Conservation (phyloP, 208 protist species). For the Wallacemonas rigidus region DNA sequence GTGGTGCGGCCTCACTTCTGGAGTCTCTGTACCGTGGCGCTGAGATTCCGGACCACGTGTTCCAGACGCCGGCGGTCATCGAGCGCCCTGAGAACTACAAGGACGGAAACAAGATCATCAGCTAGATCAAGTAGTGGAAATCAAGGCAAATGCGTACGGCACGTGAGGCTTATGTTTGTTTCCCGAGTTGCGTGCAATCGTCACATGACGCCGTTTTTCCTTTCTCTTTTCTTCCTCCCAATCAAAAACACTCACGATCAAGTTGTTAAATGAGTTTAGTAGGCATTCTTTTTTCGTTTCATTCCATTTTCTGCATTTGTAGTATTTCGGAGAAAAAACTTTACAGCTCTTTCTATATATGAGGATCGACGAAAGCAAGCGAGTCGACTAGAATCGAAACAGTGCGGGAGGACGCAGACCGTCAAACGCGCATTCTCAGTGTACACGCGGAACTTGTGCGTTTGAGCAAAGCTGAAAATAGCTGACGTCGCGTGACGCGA, state of each 20-base stretch:
- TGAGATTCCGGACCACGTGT: conserved; percentile 89
- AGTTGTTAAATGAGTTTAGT: conserved; percentile 16
- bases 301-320: conserved; percentile 20
- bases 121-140: conserved; percentile 32
- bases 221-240: conserved; percentile 22
- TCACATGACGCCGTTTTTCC: background rate
- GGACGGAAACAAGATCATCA: conserved; percentile 75
- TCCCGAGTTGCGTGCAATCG: background rate
- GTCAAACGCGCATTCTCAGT: no score
- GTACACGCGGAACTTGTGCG: no score
- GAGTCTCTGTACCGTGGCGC: conserved; percentile 90
- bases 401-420: no score
- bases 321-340: conserved; percentile 14
- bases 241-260: conserved; percentile 7
- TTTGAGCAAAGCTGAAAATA: no score
- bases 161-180: background rate
- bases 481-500: no score
- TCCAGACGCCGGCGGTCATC: conserved; percentile 88
- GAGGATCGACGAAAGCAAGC: no score
- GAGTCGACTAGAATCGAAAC: no score
- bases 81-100: conserved; percentile 80
- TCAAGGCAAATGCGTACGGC: background rate
- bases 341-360: background rate
- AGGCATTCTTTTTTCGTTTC: conserved; percentile 22
- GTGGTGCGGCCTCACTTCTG: conserved; percentile 83